Conservation (phyloP, 1,284 basidiomycete genomes). For the Heterobasidion irregulare region DNA sequence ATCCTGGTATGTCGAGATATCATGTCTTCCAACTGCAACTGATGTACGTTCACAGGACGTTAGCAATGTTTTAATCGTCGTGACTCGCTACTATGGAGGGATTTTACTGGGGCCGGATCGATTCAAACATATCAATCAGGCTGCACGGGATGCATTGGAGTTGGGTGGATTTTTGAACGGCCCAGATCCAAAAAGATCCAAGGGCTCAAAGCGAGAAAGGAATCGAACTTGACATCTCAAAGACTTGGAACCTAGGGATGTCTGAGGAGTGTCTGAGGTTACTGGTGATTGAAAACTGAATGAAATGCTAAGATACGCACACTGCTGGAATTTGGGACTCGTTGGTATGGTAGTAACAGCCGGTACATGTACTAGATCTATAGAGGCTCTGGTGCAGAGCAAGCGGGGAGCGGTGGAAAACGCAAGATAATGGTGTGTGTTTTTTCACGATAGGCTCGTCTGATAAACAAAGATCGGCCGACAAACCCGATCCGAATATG, state of each 20-base stretch:
- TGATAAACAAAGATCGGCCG: too few species aligned
- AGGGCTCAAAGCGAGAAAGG: conserved; percentile 3
- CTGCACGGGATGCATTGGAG: conserved; percentile 80
- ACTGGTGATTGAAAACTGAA: too few species aligned
- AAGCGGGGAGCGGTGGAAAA: too few species aligned
- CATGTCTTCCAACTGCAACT: neutral
- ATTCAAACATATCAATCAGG: conserved; percentile 91
- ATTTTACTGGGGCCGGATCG: conserved; percentile 81
- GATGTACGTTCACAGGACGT: conserved; percentile 40
- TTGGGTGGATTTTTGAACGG: conserved; percentile 69
- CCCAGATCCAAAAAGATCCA: conserved; percentile 5
- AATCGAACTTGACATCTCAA: neutral
- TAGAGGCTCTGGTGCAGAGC: too few species aligned
- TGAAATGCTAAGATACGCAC: neutral
- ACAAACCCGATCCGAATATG: too few species aligned
- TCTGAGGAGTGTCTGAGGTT: too few species aligned
- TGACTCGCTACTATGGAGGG: conserved; percentile 77
- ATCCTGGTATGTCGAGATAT: conserved; percentile 54
- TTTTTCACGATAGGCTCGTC: too few species aligned
- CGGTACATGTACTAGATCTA: too few species aligned
- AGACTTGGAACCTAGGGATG: neutral
- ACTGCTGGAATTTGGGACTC: neutral
- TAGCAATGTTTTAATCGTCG: conserved; percentile 78
- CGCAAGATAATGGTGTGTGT: too few species aligned
- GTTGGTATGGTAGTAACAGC: neutral